These are phyloP conservation scores for Coffea eugenioides DNA, from an alignment of 257 asterid genomes.

Conservation along the genomic window DNA sequence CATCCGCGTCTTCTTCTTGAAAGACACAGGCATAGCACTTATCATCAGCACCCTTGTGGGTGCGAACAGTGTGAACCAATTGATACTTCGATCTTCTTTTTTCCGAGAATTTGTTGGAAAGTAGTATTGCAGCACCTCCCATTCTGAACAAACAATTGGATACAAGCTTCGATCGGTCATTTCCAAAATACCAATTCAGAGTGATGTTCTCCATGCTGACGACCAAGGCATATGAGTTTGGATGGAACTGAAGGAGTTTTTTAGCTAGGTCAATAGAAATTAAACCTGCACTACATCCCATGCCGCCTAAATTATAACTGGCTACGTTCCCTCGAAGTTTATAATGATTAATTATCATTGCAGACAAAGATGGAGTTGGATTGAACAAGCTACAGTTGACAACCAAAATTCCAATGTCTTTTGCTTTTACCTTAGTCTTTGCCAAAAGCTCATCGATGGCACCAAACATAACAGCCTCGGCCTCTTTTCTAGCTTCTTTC, in stretches of 20 bases:
- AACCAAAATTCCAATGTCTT: conserved; percentile 38
- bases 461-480: conserved; percentile 43
- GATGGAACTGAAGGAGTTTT: conserved; percentile 38
- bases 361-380: conserved; percentile 44
- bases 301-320: conserved; percentile 41
- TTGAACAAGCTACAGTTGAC: conserved; percentile 48
- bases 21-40: conserved; percentile 39
- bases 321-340: conserved; percentile 39
- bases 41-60: conserved; percentile 41
- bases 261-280: conserved; percentile 41
- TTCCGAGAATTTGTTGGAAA: conserved; percentile 33
- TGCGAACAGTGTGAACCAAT: conserved; percentile 31
- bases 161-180: conserved; percentile 38
- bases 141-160: conserved; percentile 45
- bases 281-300: conserved; percentile 48
- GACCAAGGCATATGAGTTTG: conserved; percentile 37
- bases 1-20: conserved; percentile 36
- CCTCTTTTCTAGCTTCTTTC: conserved; percentile 40
- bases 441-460: conserved; percentile 38
- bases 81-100: conserved; percentile 36
- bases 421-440: conserved; percentile 29
- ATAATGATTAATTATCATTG: conserved; percentile 41
- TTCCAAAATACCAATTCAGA: conserved; percentile 43
- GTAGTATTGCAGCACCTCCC: conserved; percentile 46
- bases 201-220: conserved; percentile 43